These are phyloP conservation scores for Sclerotinia nivalis DNA, from an alignment of 2,329 filamentous ascomycete genomes.

Conservation along the genomic window DNA sequence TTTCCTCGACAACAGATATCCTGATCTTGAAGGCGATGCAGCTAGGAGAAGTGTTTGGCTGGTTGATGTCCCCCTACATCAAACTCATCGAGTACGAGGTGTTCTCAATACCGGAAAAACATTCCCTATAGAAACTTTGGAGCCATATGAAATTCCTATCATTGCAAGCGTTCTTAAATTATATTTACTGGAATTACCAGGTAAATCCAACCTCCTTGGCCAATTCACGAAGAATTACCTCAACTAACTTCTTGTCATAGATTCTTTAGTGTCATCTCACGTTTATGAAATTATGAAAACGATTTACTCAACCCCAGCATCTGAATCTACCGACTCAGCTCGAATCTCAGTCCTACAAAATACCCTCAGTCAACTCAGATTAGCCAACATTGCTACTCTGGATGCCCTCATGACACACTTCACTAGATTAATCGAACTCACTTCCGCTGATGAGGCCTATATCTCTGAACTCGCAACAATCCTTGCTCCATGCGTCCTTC, in stretches of 20 bases:
- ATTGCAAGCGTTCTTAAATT: slow-evolving; percentile 91
- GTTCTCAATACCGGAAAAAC: slow-evolving; percentile 85
- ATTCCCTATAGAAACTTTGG: slow-evolving; percentile 72
- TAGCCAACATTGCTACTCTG: slow-evolving; percentile 98
- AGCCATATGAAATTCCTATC: slow-evolving; percentile 90
- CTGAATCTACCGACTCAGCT: slow-evolving; percentile 73
- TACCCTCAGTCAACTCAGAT: slow-evolving; percentile 87
- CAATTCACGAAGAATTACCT: not conserved
- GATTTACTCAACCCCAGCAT: slow-evolving; percentile 82
- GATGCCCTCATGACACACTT: slow-evolving; percentile 99
- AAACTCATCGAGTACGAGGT: slow-evolving; percentile 80
- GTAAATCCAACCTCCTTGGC: slow-evolving; percentile 52
- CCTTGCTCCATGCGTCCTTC: slow-evolving; percentile 82
- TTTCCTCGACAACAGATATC: slow-evolving; percentile 95
- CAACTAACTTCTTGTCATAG: slow-evolving; percentile 48
- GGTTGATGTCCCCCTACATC: slow-evolving; percentile 81
- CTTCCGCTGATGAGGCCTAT: slow-evolving; percentile 90
- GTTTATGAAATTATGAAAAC: slow-evolving; percentile 99
- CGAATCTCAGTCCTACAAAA: slow-evolving; percentile 92
- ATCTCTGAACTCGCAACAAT: slow-evolving; percentile 70
- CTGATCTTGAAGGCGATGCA: slow-evolving; percentile 95
- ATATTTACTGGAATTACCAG: slow-evolving; percentile 91
- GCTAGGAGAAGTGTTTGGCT: slow-evolving; percentile 91
- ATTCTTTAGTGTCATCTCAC: slow-evolving; percentile 96
- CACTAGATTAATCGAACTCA: slow-evolving; percentile 92